phyloP scores from a whole-genome alignment of 2,329 filamentous ascomycete genomes.

The Aureobasidium mangrovei region DNA sequence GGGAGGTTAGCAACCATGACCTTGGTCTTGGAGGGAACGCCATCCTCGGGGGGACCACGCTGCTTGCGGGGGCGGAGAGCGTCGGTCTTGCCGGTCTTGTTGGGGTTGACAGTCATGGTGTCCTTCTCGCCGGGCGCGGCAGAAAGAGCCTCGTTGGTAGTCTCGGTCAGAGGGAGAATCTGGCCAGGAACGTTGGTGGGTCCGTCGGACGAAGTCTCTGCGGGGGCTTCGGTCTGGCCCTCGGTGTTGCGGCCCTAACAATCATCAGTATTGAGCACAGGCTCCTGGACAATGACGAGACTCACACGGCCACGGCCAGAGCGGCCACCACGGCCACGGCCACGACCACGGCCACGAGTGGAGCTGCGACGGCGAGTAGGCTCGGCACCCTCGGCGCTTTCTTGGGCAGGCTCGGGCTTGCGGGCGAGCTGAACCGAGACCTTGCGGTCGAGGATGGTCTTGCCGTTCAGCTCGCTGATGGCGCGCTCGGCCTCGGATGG shows the following conservation, averaged over 20 bases:
- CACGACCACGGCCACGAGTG: conserved; percentile 48
- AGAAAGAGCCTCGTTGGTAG: conserved; percentile 47
- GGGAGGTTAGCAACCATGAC: conserved; percentile 99
- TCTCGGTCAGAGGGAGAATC: conserved; percentile 42
- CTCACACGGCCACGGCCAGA: conserved; percentile 55
- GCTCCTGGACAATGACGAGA: conserved; percentile 22
- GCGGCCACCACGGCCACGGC: conserved; percentile 53
- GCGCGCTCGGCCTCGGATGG: conserved; percentile 91
- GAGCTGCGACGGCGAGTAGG: conserved; percentile 51
- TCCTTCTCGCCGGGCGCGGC: conserved; percentile 42
- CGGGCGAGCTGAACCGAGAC: conserved; percentile 97
- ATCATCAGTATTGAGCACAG: not conserved
- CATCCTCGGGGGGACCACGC: conserved; percentile 93
- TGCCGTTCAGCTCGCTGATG: conserved; percentile 89
- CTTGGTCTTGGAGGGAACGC: conserved; percentile 98
- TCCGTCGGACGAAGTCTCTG: conserved; percentile 36
- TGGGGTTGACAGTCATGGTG: conserved; percentile 32
- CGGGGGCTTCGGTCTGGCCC: conserved; percentile 39
- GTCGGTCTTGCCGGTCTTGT: conserved; percentile 36
- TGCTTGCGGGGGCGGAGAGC: conserved; percentile 57
- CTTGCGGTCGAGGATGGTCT: conserved; percentile 97
- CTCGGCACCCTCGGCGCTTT: conserved; percentile 69
- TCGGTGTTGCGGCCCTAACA: conserved; percentile 14
- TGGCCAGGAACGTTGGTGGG: conserved; percentile 45
- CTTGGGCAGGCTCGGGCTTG: conserved; percentile 81